Evolutionary conservation across 2,329 filamentous ascomycete species (phyloP).

Genomic region (Spiromastix sp.): DNA sequence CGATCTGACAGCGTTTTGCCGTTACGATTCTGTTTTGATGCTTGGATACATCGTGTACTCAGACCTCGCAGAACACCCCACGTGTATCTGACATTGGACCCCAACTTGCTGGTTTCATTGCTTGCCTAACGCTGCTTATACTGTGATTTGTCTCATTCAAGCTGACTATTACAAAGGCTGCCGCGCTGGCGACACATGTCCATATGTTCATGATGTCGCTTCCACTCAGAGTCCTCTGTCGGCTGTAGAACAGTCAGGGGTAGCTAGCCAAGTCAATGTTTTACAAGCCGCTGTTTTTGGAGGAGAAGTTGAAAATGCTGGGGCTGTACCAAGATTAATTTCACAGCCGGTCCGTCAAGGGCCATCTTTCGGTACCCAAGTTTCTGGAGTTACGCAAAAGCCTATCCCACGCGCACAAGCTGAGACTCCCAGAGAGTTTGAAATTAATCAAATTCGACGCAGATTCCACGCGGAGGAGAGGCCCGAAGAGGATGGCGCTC

Average conservation of each 20-base stretch:
- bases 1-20: too few relatives aligned
- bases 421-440: conserved; percentile 61
- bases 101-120: conserved; percentile 6
- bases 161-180: conserved; percentile 34
- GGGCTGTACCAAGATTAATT: too few relatives aligned
- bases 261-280: conserved; percentile 9
- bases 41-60: too few relatives aligned
- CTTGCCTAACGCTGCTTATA: conserved; percentile 1
- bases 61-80: too few relatives aligned
- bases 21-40: too few relatives aligned
- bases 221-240: conserved; percentile 12
- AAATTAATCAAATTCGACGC: conserved; percentile 60
- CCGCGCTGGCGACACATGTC: conserved; percentile 41
- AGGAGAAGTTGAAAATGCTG: too few relatives aligned
- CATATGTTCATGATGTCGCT: conserved; percentile 37
- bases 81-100: too few relatives aligned
- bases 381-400: conserved; percentile 40
- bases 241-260: conserved; percentile 9
- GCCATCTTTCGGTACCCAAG: too few relatives aligned
- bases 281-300: conserved; percentile 1
- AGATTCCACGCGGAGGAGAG: conserved; percentile 48
- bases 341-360: too few relatives aligned
- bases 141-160: conserved; percentile 6
- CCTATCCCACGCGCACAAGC: conserved; percentile 55
- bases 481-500: conserved; percentile 40